Base-by-base conservation (phyloP, 495 filamentous ascomycete genomes). In the Penicillium lagena region DNA sequence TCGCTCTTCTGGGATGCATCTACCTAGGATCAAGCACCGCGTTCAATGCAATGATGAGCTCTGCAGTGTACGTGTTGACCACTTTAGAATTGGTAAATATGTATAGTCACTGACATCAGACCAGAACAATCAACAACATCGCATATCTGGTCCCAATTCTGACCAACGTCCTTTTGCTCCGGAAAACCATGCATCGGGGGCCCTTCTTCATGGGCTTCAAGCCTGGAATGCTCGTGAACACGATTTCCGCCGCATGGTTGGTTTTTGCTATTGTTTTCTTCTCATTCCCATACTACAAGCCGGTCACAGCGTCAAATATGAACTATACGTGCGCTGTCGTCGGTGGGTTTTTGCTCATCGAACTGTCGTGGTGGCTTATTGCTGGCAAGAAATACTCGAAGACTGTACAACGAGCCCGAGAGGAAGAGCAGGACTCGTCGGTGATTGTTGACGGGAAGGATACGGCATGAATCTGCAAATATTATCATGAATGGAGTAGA, bases 21-120 rank as follows among this genome's bases (percentile, higher is more conserved):
- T 83, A 83, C 10, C 62, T 90, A 0, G 85, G 83, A 22, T 79
- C 68, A 40, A 76, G 71, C 2, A 84, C 83, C 0, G 86, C 86
- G 0, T 90, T 90, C 65, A 70, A 77, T 32, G 80, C 81, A 27
- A 75, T 89, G 12, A 55, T 80, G 31, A 87, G 83, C 72, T 89
- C 85, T 1, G 58, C 63, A 5, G 55, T 62, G 60, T 66, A 57
- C 13, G 55, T 51, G 22, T 6, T 22, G 22, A 22, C 22, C 4
- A 1, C 32, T 22, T 12, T 12, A 9, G 0, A 41, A 0, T 17
- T 29, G n/a, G 11, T 15, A 14, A 32, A 13, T 8, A 35, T 22
- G 22, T n/a, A 12, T 2, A 14, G 31, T 2, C 27, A 35, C 43
- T 59, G 29, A 56, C 35, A 27, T 11, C 9, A 9, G 7, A 14